These are phyloP conservation scores for Trichosporon asahii DNA, from an alignment of 1,284 basidiomycete species.

Conservation along the genomic window DNA sequence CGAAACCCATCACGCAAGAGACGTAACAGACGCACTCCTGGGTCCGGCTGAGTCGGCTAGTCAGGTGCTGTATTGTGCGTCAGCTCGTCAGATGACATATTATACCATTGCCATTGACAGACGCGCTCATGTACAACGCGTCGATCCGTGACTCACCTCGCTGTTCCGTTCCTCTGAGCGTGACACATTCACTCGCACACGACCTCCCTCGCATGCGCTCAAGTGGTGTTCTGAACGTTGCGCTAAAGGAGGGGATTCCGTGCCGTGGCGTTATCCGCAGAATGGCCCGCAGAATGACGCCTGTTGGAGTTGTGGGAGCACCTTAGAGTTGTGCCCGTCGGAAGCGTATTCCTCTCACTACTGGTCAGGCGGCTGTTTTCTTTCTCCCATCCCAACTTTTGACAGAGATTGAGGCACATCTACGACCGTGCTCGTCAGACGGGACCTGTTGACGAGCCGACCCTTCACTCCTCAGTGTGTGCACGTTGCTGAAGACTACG, in stretches of 20 bases:
- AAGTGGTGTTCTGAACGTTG: no score
- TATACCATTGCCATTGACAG: background rate
- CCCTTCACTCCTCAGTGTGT: no score
- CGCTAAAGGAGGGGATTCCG: no score
- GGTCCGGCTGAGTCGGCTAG: background rate
- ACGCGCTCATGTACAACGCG: background rate
- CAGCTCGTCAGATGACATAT: background rate
- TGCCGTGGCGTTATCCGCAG: no score
- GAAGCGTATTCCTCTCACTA: background rate
- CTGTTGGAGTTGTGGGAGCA: background rate
- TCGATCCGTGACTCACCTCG: background rate
- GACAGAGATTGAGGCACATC: no score
- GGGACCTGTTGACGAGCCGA: no score
- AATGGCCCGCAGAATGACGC: background rate
- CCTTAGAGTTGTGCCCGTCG: background rate
- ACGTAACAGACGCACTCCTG: no score
- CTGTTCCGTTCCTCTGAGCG: background rate
- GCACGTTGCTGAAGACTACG: no score
- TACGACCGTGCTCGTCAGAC: no score
- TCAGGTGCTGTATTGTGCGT: no score
- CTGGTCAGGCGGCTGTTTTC: background rate
- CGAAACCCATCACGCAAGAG: no score
- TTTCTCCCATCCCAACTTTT: background rate
- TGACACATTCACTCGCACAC: background rate
- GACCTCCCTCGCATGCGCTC: background rate